Base-by-base conservation (phyloP, 2,329 filamentous ascomycete genomes). In the Fusarium concolor region DNA sequence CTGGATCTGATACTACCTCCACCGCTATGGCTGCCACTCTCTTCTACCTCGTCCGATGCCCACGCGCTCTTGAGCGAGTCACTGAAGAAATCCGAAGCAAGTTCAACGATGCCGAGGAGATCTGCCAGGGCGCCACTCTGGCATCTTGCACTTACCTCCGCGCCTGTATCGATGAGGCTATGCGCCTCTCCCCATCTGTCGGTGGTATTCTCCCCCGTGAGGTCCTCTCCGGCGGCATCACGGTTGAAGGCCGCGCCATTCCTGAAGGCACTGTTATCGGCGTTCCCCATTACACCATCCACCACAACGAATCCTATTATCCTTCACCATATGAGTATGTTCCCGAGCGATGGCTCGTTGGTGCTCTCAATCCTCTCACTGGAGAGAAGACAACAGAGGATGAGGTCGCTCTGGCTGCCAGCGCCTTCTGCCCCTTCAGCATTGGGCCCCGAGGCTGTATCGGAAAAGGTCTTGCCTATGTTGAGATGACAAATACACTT, bases 371-470 rank as follows among this genome's bases (percentile, higher is more conserved):
- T 74, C 76, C 71, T 42, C 62, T 75, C 28, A 76, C 66, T 29
- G 76, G 79, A 38, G 77, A 76, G 56, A 70, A 75, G 29, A 82
- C 83, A 1, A 84, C 79, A 7, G 83, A 85, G 58, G 82, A 83
- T 3, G 85, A 87, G 52, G 79, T 87, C 3, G 80, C 82, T 4
- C 74, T 81, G 7, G 90, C 91, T 3, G 86, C 90, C 50, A 84
- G 83, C 33, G 92, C 92, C 1, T 95, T 92, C 78, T 93, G 90
- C 65, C 90, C 92, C 3, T 93, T 93, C 71, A 89, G 86, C 44
- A 81, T 92, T 64, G 91, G 91, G 0, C 88, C 90, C 0, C 81
- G 90, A 12, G 89, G 89, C 3, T 93, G 91, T 74, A 91, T 93
- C 55, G 91, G 90, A 1, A 92, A 92, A 82, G 85, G 85, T 1